phyloP scores from a whole-genome alignment of 257 asterid species.

The Nemophila menziesii region DNA sequence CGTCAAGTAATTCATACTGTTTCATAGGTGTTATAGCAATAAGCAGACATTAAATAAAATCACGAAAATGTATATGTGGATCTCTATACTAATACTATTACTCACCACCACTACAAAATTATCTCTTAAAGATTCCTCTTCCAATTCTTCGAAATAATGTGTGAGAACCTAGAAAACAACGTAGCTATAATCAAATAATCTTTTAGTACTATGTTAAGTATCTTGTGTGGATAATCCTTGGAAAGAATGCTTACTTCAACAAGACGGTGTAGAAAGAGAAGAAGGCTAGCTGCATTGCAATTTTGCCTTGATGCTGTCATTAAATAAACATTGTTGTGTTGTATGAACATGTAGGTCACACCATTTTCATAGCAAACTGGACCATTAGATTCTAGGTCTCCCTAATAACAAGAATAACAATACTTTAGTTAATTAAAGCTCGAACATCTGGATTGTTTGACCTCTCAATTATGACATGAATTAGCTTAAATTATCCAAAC shows the following conservation, averaged over 20 bases:
- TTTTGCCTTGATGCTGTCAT: slow-evolving; percentile 36
- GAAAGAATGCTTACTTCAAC: slow-evolving; percentile 24
- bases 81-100: no score
- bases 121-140: slow-evolving; percentile 42
- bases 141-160: slow-evolving; percentile 34
- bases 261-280: slow-evolving; percentile 35
- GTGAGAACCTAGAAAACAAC: slow-evolving; percentile 26
- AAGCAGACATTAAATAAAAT: neutral
- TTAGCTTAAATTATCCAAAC: neutral
- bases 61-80: neutral
- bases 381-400: slow-evolving; percentile 31
- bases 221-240: neutral
- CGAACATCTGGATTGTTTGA: neutral
- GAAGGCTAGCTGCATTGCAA: slow-evolving; percentile 39
- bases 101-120: slow-evolving; percentile 37
- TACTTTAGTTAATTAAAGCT: neutral
- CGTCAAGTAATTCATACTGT: slow-evolving; percentile 33
- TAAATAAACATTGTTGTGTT: slow-evolving; percentile 36
- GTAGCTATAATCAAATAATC: slow-evolving; percentile 1
- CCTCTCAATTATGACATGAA: neutral
- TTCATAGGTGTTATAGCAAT: slow-evolving; percentile 4
- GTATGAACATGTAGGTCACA: slow-evolving; percentile 39
- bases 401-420: slow-evolving; percentile 14
- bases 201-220: neutral
- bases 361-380: slow-evolving; percentile 34